phyloP scores from a whole-genome alignment of 2,329 filamentous ascomycete genomes.

The Pyrenophora tritici-repentis region DNA sequence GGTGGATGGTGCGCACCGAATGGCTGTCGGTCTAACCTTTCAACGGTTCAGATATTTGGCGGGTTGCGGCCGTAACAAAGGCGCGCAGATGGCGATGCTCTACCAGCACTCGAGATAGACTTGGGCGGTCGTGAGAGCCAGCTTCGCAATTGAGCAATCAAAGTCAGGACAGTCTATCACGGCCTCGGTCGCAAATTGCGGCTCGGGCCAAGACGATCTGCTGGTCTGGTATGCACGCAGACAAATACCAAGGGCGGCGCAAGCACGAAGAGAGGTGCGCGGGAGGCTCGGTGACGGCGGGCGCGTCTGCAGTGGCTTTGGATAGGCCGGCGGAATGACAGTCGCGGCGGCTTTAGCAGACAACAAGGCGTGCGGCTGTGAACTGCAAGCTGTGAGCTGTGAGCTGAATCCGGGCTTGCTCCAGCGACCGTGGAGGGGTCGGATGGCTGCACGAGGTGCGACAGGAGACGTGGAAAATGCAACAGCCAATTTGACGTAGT shows the following conservation, averaged over 20 bases:
- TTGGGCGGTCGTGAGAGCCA: slow-evolving; percentile 17
- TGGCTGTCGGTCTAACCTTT: slow-evolving; percentile 24
- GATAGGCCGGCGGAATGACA: not conserved
- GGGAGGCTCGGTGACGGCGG: slow-evolving; percentile 5
- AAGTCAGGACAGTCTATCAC: slow-evolving; percentile 10
- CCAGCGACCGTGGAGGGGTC: slow-evolving; percentile 7
- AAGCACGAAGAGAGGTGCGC: not conserved
- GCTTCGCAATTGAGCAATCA: slow-evolving; percentile 21
- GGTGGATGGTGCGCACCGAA: slow-evolving; percentile 4
- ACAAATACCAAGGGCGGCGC: slow-evolving; percentile 4
- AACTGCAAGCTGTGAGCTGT: not conserved
- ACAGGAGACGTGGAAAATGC: not conserved
- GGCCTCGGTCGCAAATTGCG: slow-evolving; percentile 17
- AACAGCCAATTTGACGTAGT: slow-evolving; percentile 5
- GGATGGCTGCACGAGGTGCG: not conserved
- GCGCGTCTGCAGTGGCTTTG: slow-evolving; percentile 14
- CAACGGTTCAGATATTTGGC: no score
- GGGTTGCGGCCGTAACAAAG: slow-evolving; percentile 12
- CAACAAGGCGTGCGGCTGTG: no score
- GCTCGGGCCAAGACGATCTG: slow-evolving; percentile 18
- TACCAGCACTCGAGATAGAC: slow-evolving; percentile 16
- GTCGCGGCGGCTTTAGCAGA: not conserved
- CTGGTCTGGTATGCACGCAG: slow-evolving; percentile 16
- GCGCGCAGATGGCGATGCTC: slow-evolving; percentile 15
- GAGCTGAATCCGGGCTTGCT: not conserved